Conservation (phyloP, 2,329 filamentous ascomycete genomes). For the Conoideocrella luteorostrata region DNA sequence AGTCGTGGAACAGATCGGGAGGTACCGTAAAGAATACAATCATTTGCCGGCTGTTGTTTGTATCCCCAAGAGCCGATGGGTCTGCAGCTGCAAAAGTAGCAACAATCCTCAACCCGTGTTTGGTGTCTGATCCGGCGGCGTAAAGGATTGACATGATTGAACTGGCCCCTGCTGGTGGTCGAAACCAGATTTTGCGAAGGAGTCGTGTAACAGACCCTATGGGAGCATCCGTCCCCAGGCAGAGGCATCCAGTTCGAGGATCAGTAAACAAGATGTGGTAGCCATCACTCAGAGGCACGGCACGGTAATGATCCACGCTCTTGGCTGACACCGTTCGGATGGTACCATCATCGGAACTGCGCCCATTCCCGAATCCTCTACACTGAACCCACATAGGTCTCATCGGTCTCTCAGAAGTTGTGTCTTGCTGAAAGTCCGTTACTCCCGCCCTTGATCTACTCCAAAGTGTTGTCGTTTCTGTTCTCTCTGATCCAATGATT, state of each 20-base stretch:
- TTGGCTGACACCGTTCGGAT: constrained; percentile 29
- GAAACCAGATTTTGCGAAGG: constrained; percentile 51
- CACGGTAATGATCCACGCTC: constrained; percentile 54
- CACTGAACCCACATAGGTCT: neutral
- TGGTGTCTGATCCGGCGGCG: constrained; percentile 47
- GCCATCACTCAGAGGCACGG: constrained; percentile 59
- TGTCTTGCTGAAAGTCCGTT: constrained; percentile 8
- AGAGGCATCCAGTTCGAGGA: constrained; percentile 47
- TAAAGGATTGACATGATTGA: constrained; percentile 43
- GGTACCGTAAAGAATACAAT: constrained; percentile 58
- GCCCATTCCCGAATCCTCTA: neutral
- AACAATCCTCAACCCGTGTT: constrained; percentile 51
- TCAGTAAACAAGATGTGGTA: constrained; percentile 60
- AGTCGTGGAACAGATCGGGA: constrained; percentile 43
- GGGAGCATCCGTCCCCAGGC: constrained; percentile 55
- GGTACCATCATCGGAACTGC: neutral
- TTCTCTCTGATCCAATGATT: constrained; percentile 14
- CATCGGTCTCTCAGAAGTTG: neutral
- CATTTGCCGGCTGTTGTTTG: constrained; percentile 22
- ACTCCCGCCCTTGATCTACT: neutral
- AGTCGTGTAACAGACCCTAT: constrained; percentile 44
- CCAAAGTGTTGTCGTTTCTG: constrained; percentile 13
- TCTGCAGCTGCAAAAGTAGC: constrained; percentile 43
- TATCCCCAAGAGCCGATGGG: neutral
- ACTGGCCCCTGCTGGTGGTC: constrained; percentile 21